phyloP scores from a whole-genome alignment of 2,329 filamentous ascomycete species.

The Cercospora citrullina region DNA sequence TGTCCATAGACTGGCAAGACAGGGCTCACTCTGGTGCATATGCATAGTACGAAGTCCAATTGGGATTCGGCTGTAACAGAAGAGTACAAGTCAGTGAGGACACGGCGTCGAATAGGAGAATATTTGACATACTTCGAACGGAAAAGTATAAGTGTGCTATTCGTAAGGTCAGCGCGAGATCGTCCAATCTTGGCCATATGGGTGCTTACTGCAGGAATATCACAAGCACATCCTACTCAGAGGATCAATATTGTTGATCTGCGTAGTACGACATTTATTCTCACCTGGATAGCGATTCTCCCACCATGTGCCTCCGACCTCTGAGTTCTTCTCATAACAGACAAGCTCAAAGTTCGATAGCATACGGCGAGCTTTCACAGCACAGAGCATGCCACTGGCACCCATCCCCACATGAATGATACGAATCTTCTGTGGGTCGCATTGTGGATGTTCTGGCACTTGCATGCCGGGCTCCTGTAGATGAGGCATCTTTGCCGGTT shows the following conservation, averaged over 20 bases:
- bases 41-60: slow-evolving; percentile 39
- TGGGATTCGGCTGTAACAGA: slow-evolving; percentile 14
- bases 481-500: slow-evolving; percentile 20
- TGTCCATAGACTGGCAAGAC: no score
- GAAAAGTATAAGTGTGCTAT: slow-evolving; percentile 38
- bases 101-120: neutral
- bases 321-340: slow-evolving; percentile 44
- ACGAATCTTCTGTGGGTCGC: slow-evolving; percentile 23
- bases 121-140: slow-evolving; percentile 8
- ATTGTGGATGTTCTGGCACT: slow-evolving; percentile 26
- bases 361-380: slow-evolving; percentile 22
- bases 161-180: neutral
- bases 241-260: neutral
- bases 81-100: neutral
- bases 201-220: slow-evolving; percentile 33
- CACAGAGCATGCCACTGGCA: slow-evolving; percentile 23
- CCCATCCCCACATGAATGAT: slow-evolving; percentile 30
- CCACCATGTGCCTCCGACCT: slow-evolving; percentile 44
- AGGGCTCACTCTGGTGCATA: slow-evolving; percentile 36
- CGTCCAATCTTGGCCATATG: neutral
- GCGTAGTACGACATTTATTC: neutral
- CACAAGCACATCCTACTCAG: slow-evolving; percentile 36
- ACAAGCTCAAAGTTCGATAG: slow-evolving; percentile 38
- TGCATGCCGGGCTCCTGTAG: slow-evolving; percentile 20
- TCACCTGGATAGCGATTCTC: slow-evolving; percentile 19